Percentiles rank a stretch among this genome's conserved stretches.
These are phyloP conservation scores for Vararia minispora DNA, from an alignment of 768 basidiomycete species.

Conservation along the genomic window DNA sequence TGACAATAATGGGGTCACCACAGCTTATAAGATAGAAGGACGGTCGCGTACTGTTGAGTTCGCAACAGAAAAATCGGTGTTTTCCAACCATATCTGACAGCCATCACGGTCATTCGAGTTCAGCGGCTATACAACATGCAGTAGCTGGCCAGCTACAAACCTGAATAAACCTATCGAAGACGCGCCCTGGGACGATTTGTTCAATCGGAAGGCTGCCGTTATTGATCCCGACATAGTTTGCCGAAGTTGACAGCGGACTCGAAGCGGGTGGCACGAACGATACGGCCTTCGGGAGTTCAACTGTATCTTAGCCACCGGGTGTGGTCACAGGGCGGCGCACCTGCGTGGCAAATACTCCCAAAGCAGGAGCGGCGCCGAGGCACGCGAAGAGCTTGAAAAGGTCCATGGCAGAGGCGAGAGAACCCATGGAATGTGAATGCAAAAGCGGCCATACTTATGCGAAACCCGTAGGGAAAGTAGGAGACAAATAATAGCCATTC, in stretches of 20 bases:
- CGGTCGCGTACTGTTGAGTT: constrained; percentile 12
- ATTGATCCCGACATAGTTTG: constrained; percentile 30
- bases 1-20: too few species aligned
- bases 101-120: too few species aligned
- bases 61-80: constrained; percentile 37
- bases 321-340: background rate
- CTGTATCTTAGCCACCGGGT: background rate
- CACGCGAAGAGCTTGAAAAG: too few species aligned
- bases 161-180: constrained; percentile 36
- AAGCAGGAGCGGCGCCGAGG: too few species aligned
- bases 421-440: too few species aligned
- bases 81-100: constrained; percentile 63
- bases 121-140: too few species aligned
- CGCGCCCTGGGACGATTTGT: constrained; percentile 27
- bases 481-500: too few species aligned
- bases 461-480: too few species aligned
- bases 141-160: too few species aligned
- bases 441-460: too few species aligned
- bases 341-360: constrained; percentile 5
- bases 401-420: too few species aligned
- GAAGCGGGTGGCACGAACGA: constrained; percentile 20
- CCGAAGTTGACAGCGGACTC: constrained; percentile 17
- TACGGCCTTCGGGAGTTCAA: constrained; percentile 15
- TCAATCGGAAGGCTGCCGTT: constrained; percentile 32
- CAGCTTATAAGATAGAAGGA: too few species aligned